Evolutionary conservation across 1,284 basidiomycete genomes (phyloP).

Genomic region (Prillingera fragicola): DNA sequence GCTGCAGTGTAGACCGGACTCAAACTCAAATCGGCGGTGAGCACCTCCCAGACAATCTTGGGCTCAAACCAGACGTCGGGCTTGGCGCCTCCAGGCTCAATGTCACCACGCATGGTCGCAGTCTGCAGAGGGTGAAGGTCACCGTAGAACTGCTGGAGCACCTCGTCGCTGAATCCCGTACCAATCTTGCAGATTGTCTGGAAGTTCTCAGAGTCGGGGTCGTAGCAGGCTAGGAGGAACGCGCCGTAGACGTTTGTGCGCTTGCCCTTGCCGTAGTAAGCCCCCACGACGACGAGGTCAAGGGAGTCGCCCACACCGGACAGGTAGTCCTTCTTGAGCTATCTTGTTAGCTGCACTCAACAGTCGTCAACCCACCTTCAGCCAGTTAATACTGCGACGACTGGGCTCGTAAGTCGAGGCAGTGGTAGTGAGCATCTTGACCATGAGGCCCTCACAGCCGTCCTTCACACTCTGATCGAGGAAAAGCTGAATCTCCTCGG

Average conservation of each 20-base stretch:
- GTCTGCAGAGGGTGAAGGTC: slow-evolving; percentile 72
- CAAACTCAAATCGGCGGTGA: slow-evolving; percentile 92
- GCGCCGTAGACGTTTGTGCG: slow-evolving; percentile 94
- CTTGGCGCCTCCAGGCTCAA: slow-evolving; percentile 83
- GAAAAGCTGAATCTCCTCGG: slow-evolving; percentile 91
- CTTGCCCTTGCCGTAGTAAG: slow-evolving; percentile 95
- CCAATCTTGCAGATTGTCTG: slow-evolving; percentile 99
- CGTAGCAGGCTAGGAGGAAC: slow-evolving; percentile 90
- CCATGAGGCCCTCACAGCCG: slow-evolving; percentile 98
- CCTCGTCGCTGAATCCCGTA: slow-evolving; percentile 94
- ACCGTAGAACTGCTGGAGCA: slow-evolving; percentile 75
- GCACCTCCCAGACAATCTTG: slow-evolving; percentile 93
- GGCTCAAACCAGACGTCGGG: slow-evolving; percentile 95
- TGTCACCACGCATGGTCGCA: slow-evolving; percentile 56
- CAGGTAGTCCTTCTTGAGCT: slow-evolving; percentile 97
- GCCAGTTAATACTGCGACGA: slow-evolving; percentile 91
- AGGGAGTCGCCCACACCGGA: slow-evolving; percentile 96
- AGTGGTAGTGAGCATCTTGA: slow-evolving; percentile 92
- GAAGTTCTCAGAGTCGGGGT: slow-evolving; percentile 80
- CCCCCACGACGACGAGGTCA: slow-evolving; percentile 94
- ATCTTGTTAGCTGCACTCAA: not conserved
- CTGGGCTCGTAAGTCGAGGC: slow-evolving; percentile 94
- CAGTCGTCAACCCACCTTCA: slow-evolving; percentile 62
- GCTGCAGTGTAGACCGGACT: slow-evolving; percentile 96
- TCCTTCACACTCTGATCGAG: slow-evolving; percentile 95